Evolutionary conservation across 1,284 basidiomycete genomes (phyloP), one percentile per base, ranked within the genome.

Genomic region (Pseudozyma tsukubaensis): DNA sequence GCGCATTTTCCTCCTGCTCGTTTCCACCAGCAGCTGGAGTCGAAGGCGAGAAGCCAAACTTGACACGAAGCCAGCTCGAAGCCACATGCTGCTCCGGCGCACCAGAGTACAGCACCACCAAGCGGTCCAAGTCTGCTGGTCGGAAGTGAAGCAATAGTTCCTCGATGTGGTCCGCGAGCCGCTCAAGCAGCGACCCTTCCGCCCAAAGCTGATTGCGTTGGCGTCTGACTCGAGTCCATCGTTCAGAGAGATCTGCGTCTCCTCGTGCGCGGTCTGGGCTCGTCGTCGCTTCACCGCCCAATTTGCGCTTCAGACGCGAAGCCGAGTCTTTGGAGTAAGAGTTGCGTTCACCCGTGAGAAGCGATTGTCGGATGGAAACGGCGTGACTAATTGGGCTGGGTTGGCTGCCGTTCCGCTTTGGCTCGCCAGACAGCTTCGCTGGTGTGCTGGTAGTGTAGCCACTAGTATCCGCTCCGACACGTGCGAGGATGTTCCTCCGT

Each of bases 41-140:
- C 3, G 53, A 21, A 16, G 58, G 51, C 37, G 54, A 59, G 14
- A 70, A 59, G 1, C 72, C 72, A 16, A 77, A 65, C 29, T 77
- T 77, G 59, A 63, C 53, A 3, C 76, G 64, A 13, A 77, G 53
- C 76, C 76, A 77, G 34, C 65, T 59, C 5, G 76, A 75, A 1
- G 68, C 72, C 3, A 70, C 66, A 12, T 69, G 66, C 40, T 63
- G 54, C 21, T 54, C 44, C 10, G 60, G 60, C 3, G 72, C 60
- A 8, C 66, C 68, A 3, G 53, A 60, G 44, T 68, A 68, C 14
- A 71, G 47, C 36, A 70, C 40, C 4, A 59, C 48, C 8, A 67
- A 65, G 1, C 53, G 58, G 19, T 66, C 63, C 40, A 71, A 29
- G 29, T 64, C 61, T 5, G 62, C 67, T 3, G 57, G 70, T 18